phyloP scores from a whole-genome alignment of 495 filamentous ascomycete species.

The Chaetomium tenue region DNA sequence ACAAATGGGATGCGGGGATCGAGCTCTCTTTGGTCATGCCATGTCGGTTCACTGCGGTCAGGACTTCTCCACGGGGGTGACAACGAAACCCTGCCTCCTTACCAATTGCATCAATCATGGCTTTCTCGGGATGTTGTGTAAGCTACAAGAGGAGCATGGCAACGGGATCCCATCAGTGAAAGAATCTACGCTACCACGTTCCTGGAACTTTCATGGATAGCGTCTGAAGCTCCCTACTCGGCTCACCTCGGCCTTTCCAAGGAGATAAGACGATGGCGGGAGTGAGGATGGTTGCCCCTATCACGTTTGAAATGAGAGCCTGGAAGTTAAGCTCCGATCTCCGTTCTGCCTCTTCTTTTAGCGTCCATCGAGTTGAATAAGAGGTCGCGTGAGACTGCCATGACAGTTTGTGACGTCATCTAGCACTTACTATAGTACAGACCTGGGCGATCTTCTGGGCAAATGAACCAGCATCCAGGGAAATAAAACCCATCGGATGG shows the following conservation, averaged over 20 bases:
- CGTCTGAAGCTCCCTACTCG: background rate
- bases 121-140: no score
- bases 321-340: background rate
- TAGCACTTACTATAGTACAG: background rate
- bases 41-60: no score
- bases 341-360: background rate
- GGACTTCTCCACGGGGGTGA: no score
- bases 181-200: background rate
- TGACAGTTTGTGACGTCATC: constrained; percentile 10
- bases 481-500: background rate
- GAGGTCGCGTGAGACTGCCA: background rate
- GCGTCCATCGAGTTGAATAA: background rate
- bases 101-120: no score
- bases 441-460: background rate
- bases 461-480: background rate
- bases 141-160: background rate
- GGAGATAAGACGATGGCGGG: background rate
- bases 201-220: background rate
- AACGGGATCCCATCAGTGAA: background rate
- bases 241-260: background rate
- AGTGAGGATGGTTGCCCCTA: background rate
- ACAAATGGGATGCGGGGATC: constrained; percentile 7
- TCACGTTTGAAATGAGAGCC: background rate
- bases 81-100: no score
- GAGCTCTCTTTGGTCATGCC: background rate